These are phyloP conservation scores for Phytophthora kernoviae DNA, from an alignment of 352 stramenopile genomes.

Conservation along the genomic window DNA sequence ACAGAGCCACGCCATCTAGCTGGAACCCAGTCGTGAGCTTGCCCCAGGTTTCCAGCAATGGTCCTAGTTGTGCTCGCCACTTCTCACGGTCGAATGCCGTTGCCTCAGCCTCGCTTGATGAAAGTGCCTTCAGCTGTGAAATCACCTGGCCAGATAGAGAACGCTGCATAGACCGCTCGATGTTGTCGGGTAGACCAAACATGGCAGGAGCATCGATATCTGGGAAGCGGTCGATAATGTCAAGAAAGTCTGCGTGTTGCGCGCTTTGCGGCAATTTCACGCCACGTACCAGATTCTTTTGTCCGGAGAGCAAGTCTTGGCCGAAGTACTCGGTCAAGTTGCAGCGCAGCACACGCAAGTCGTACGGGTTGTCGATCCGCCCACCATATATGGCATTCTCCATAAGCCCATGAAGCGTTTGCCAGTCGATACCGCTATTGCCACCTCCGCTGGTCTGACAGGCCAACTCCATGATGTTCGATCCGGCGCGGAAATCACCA, in stretches of 20 bases:
- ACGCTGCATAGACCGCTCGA: conserved; percentile 94
- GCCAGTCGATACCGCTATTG: conserved; percentile 80
- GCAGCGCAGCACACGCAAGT: conserved; percentile 89
- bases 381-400: conserved; percentile 96
- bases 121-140: conserved; percentile 85
- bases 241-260: conserved; percentile 68
- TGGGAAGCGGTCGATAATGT: conserved; percentile 75
- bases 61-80: conserved; percentile 88
- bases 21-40: conserved; percentile 77
- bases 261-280: conserved; percentile 76
- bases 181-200: conserved; percentile 95
- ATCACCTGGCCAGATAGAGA: conserved; percentile 85
- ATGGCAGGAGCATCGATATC: conserved; percentile 79
- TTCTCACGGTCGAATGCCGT: conserved; percentile 92
- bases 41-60: conserved; percentile 90
- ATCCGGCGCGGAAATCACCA: conserved; percentile 92
- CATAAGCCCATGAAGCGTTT: conserved; percentile 93
- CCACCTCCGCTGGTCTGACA: conserved; percentile 42
- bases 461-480: conserved; percentile 88
- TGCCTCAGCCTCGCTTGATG: conserved; percentile 54
- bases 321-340: conserved; percentile 91
- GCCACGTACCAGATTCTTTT: conserved; percentile 62
- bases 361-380: conserved; percentile 93
- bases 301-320: conserved; percentile 69
- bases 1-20: conserved; percentile 38